phyloP scores from a whole-genome alignment of 2,329 filamentous ascomycete species.

The Zymoseptoria brevis region DNA sequence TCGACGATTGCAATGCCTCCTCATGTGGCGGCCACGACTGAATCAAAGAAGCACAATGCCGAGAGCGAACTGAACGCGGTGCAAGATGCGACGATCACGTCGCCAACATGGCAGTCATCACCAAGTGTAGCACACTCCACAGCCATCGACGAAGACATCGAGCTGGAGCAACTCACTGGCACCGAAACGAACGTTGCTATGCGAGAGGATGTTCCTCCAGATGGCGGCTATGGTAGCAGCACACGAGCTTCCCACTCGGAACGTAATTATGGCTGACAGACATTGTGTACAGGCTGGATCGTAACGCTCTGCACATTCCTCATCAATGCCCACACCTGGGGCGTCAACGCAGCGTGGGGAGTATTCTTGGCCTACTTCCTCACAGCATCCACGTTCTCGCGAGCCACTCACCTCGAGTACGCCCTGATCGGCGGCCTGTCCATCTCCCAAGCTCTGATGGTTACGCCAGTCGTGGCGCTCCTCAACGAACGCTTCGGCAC shows the following conservation, averaged over 20 bases:
- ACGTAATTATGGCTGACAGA: background rate
- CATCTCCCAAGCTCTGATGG: constrained; percentile 54
- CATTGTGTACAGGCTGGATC: constrained; percentile 34
- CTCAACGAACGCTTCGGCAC: constrained; percentile 55
- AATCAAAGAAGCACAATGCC: background rate
- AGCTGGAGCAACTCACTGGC: constrained; percentile 7
- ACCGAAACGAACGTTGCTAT: constrained; percentile 11
- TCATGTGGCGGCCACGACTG: background rate
- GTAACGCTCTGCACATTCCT: constrained; percentile 37
- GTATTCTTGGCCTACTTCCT: constrained; percentile 70
- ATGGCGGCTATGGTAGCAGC: constrained; percentile 47
- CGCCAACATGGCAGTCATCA: background rate
- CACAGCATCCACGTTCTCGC: constrained; percentile 50
- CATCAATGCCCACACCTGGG: constrained; percentile 36
- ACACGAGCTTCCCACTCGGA: background rate
- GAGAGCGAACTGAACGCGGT: background rate
- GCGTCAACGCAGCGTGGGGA: constrained; percentile 45
- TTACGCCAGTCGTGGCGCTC: constrained; percentile 58
- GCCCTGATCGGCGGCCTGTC: constrained; percentile 68
- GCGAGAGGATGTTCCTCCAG: constrained; percentile 40
- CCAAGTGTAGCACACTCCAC: background rate
- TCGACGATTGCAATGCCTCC: background rate
- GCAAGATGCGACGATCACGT: background rate
- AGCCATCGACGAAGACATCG: constrained; percentile 1
- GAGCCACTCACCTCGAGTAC: constrained; percentile 56